Evolutionary conservation across 805 yeast species (phyloP), one percentile per base, ranked within the genome.

Genomic region (Metschnikowia koreensis): DNA sequence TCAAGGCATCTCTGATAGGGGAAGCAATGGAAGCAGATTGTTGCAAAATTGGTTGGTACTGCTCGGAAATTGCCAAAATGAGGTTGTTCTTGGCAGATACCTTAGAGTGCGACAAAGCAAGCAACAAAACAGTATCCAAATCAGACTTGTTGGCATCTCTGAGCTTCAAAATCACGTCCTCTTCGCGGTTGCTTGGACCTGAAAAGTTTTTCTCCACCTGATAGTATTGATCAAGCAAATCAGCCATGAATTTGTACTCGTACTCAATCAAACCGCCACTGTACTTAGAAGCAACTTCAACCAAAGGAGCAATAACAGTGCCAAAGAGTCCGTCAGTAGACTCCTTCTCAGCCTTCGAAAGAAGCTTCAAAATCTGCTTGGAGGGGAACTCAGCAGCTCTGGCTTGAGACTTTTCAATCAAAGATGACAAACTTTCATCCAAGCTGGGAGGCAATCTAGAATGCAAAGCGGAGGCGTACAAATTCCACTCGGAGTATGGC

Each of bases 341-440:
- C 58, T 81, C 86, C 40, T 76, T 71, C 31, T 75, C 78, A 41
- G 83, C 70, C 69, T 85, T 87, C 52, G 83, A 87, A 60, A 94
- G 75, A 48, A 86, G 74, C 65, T 89, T 87, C 57, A 82, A 68
- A 38, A 93, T 70, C 69, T 85, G 94, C 71, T 88, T 88, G 41
- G 98, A 90, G 47, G 99, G 99, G 85, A 94, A 94, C 58, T 90
- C 92, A 38, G 88, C 92, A 55, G 76, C 73, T 70, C 96, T 81
- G 41, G 76, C 72, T 41, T 68, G 71, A 47, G 84, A 74, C 68
- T 93, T 84, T 45, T 86, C 87, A 56, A 94, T 77, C 52, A 87
- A 74, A 31, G 82, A 75, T 8, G 78, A 68, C 60, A 94, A 77
- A 43, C 82, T 76, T 46, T 82, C 79, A 66, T 91, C 96, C 58